A percentile compares a stretch with the other conserved stretches of the same genome.
phyloP scores from a whole-genome alignment of 148 eudicot genomes.

The Amaranthus hypochondriacus region DNA sequence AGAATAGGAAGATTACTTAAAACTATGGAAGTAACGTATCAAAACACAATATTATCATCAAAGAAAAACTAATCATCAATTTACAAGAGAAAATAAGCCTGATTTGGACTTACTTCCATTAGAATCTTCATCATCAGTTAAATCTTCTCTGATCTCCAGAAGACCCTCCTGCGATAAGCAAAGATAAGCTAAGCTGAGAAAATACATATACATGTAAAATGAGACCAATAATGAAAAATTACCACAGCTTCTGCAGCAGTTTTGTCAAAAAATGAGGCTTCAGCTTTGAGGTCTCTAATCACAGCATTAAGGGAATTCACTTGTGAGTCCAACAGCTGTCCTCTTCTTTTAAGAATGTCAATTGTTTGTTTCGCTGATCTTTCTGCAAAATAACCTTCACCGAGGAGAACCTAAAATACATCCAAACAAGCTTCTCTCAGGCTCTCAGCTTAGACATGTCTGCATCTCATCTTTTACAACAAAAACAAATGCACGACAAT shows the following conservation, averaged over 20 bases:
- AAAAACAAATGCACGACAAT: neutral
- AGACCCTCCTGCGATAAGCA: slow-evolving; percentile 66
- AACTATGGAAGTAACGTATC: neutral
- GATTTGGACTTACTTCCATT: slow-evolving; percentile 25
- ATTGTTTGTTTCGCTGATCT: slow-evolving; percentile 82
- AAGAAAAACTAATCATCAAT: neutral
- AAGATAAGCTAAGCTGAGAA: slow-evolving; percentile 14
- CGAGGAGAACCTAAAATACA: slow-evolving; percentile 65
- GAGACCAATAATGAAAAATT: slow-evolving; percentile 18
- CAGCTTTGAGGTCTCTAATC: slow-evolving; percentile 62
- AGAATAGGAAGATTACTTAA: neutral
- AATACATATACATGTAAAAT: neutral
- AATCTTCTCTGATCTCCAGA: slow-evolving; percentile 83
- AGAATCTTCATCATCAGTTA: slow-evolving; percentile 49
- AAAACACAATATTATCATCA: neutral
- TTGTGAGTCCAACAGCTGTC: slow-evolving; percentile 59
- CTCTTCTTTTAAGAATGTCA: slow-evolving; percentile 87
- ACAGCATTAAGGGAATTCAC: slow-evolving; percentile 63
- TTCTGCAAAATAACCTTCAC: slow-evolving; percentile 85
- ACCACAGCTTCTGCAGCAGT: slow-evolving; percentile 80
- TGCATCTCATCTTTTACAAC: neutral
- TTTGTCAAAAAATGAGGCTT: slow-evolving; percentile 77
- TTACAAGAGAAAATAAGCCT: slow-evolving; percentile 25
- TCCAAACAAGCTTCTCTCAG: slow-evolving; percentile 14
- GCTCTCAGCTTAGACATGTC: neutral